phyloP scores from a whole-genome alignment of 1,139 yeast genomes.

The Saccharomyces hybrid region DNA sequence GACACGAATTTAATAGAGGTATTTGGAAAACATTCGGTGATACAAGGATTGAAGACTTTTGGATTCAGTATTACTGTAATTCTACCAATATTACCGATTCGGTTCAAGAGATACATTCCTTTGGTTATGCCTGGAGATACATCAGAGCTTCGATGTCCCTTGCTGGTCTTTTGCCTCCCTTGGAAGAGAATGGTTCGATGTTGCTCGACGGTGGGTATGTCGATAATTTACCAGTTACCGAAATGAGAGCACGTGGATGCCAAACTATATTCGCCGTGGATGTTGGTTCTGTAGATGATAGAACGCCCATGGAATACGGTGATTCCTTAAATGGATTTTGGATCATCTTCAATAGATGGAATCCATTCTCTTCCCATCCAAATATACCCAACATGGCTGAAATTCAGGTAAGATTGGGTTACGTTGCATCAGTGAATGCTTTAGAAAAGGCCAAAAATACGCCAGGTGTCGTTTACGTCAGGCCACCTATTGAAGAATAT shows the following conservation, averaged over 20 bases:
- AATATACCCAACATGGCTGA: conserved; percentile 93
- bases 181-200: conserved; percentile 86
- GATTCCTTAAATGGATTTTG: conserved; percentile 89
- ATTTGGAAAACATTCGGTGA: conserved; percentile 95
- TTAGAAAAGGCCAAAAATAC: conserved; percentile 77
- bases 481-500: conserved; percentile 90
- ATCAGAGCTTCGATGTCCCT: conserved; percentile 94
- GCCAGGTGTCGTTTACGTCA: conserved; percentile 78
- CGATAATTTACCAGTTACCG: conserved; percentile 85
- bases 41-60: conserved; percentile 86
- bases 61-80: conserved; percentile 83
- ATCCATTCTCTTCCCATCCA: conserved; percentile 81
- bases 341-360: conserved; percentile 84
- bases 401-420: conserved; percentile 85
- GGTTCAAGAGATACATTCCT: conserved; percentile 85
- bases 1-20: conserved; percentile 94
- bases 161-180: conserved; percentile 88
- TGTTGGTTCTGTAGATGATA: conserved; percentile 90
- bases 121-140: conserved; percentile 93
- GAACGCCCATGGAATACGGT: conserved; percentile 86
- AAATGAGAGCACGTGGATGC: conserved; percentile 86
- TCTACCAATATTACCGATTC: conserved; percentile 96
- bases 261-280: conserved; percentile 85
- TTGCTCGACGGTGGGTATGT: conserved; percentile 91
- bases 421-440: conserved; percentile 92